These are phyloP conservation scores for Pelargonium citronellum DNA, from an alignment of 441 rosid species.

Conservation along the genomic window DNA sequence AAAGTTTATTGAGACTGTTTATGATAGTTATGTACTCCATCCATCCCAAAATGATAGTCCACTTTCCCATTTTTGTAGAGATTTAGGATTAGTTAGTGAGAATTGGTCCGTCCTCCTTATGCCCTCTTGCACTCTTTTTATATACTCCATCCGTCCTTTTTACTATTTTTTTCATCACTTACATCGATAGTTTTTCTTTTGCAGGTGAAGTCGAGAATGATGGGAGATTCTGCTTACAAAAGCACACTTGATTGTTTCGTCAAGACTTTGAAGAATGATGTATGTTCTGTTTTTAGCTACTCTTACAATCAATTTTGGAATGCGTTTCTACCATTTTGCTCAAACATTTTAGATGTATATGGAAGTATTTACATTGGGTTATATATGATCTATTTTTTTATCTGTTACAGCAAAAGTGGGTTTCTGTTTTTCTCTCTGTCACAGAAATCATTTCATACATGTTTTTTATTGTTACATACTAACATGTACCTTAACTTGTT, in stretches of 20 bases:
- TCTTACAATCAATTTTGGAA: constrained; percentile 1
- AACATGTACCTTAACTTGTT: not conserved
- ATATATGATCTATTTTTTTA: not conserved
- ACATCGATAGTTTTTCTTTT: not conserved
- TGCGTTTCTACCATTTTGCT: not conserved
- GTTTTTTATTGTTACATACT: not conserved
- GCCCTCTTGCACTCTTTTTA: no score
- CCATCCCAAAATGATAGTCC: no score
- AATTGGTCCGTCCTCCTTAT: no score
- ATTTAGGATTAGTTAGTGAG: no score
- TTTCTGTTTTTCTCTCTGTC: not conserved
- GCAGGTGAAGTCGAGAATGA: constrained; percentile 97
- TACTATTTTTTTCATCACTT: not conserved
- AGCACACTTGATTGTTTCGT: constrained; percentile 86
- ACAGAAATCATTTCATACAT: no score
- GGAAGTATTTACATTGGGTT: not conserved
- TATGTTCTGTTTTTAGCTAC: constrained; percentile 28
- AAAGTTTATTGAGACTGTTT: not conserved
- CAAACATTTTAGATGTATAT: not conserved
- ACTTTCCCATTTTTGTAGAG: no score
- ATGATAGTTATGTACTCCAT: not conserved
- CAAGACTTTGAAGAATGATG: constrained; percentile 82
- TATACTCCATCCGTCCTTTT: not conserved
- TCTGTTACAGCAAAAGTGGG: not conserved
- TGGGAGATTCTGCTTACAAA: constrained; percentile 94